Evolutionary conservation across 208 protist genomes (phyloP).

Genomic region (Acanthamoeba lugdunensis): DNA sequence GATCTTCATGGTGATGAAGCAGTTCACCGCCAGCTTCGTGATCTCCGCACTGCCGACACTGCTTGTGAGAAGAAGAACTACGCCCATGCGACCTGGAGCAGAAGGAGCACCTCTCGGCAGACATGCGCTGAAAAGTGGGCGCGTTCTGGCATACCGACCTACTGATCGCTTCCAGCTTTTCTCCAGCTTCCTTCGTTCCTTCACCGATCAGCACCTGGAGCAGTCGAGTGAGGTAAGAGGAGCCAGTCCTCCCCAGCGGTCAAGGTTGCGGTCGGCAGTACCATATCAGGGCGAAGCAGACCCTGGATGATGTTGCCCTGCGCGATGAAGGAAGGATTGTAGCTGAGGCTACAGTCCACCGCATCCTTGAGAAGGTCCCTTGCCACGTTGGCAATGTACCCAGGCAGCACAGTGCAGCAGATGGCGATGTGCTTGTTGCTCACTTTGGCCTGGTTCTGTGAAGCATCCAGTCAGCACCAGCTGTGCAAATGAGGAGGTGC

Average conservation of each 20-base stretch:
- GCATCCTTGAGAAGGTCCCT: slow-evolving; percentile 76
- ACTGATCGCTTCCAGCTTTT: slow-evolving; percentile 79
- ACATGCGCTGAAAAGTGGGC: slow-evolving; percentile 73
- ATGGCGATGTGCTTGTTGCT: slow-evolving; percentile 85
- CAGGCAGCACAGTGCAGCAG: slow-evolving; percentile 85
- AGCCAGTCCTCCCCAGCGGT: not conserved
- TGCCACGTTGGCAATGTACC: slow-evolving; percentile 78
- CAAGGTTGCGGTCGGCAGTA: not conserved
- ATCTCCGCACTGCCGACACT: slow-evolving; percentile 77
- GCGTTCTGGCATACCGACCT: slow-evolving; percentile 74
- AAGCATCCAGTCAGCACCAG: not conserved
- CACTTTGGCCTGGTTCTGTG: slow-evolving; percentile 61
- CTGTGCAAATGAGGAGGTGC: not conserved
- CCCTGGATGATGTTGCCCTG: slow-evolving; percentile 83
- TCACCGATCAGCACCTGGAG: slow-evolving; percentile 84
- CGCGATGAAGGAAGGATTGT: slow-evolving; percentile 87
- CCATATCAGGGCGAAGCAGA: slow-evolving; percentile 81
- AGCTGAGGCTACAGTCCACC: slow-evolving; percentile 77
- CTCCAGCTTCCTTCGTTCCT: slow-evolving; percentile 76
- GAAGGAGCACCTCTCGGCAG: slow-evolving; percentile 45
- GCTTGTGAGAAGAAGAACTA: not conserved
- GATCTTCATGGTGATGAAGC: slow-evolving; percentile 87
- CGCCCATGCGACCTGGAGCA: not conserved
- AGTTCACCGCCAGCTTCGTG: slow-evolving; percentile 84
- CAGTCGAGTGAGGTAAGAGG: not conserved